Conservation (phyloP, 1,139 yeast genomes). For the Taphrina pruni region DNA sequence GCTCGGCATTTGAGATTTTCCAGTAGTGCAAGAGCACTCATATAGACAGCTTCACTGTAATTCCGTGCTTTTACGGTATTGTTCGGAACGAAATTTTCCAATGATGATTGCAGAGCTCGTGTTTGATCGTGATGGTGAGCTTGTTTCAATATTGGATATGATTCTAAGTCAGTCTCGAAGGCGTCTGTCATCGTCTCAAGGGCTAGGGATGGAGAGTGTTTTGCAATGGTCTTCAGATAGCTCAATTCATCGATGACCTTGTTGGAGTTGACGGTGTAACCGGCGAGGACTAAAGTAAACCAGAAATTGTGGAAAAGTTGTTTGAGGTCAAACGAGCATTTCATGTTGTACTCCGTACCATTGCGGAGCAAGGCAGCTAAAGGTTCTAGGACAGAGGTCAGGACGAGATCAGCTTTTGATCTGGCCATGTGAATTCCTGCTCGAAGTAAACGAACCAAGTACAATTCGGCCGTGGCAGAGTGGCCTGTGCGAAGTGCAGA, state of each 20-base stretch:
- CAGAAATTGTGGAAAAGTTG: conserved; percentile 79
- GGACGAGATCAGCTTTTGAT: background rate
- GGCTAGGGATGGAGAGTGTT: conserved; percentile 89
- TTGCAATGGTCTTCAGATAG: conserved; percentile 74
- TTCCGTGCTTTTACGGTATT: conserved; percentile 61
- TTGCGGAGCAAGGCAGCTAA: conserved; percentile 14
- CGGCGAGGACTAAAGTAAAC: conserved; percentile 94
- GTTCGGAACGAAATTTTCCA: conserved; percentile 37
- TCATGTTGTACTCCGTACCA: background rate
- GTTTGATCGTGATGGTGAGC: conserved; percentile 82
- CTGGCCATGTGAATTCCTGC: conserved; percentile 13
- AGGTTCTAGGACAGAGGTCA: conserved; percentile 6
- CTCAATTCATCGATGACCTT: conserved; percentile 58
- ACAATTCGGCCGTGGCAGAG: conserved; percentile 11
- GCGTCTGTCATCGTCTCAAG: conserved; percentile 84
- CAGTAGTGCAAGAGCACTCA: conserved; percentile 78
- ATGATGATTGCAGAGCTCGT: conserved; percentile 56
- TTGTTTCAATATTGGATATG: conserved; percentile 87
- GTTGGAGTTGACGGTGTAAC: conserved; percentile 69
- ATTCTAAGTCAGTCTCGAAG: conserved; percentile 87
- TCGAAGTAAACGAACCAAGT: conserved; percentile 15
- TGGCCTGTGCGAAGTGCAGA: background rate
- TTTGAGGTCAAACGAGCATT: background rate
- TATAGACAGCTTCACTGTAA: conserved; percentile 82
- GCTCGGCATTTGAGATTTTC: conserved; percentile 79